These are phyloP conservation scores for Ceratobasidium sp. DNA, from an alignment of 1,284 basidiomycete species.

Conservation along the genomic window DNA sequence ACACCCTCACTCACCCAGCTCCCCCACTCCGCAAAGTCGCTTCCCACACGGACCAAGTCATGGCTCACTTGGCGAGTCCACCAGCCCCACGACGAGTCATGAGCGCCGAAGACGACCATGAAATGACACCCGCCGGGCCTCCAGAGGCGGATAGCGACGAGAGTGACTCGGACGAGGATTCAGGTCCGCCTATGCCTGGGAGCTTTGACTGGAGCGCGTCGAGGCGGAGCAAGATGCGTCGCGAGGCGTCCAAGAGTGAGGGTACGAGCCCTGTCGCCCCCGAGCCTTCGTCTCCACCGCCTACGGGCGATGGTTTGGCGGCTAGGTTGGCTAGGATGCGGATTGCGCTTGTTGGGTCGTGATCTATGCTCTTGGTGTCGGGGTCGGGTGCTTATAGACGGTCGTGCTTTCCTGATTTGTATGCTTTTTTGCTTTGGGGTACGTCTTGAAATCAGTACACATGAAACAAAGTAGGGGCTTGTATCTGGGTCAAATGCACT, in stretches of 20 bases:
- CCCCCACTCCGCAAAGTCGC: constrained; percentile 37
- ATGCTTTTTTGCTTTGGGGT: constrained; percentile 24
- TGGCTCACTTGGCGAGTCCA: constrained; percentile 15
- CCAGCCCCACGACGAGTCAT: constrained; percentile 28
- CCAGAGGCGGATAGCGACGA: constrained; percentile 11
- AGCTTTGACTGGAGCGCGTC: constrained; percentile 36
- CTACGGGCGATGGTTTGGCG: constrained; percentile 19
- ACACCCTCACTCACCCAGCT: neutral
- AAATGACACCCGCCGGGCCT: constrained; percentile 10
- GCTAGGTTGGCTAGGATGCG: constrained; percentile 31
- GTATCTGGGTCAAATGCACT: neutral
- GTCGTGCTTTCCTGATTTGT: neutral
- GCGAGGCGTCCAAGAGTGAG: neutral
- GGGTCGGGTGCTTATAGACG: constrained; percentile 6
- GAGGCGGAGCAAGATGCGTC: constrained; percentile 22
- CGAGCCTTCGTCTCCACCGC: neutral
- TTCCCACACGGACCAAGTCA: constrained; percentile 21
- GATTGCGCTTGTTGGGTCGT: constrained; percentile 36
- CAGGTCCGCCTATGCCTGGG: constrained; percentile 21
- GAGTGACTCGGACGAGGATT: constrained; percentile 19
- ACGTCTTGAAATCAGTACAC: neutral
- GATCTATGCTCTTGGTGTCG: neutral
- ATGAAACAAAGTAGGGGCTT: neutral
- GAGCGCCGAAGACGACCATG: constrained; percentile 37
- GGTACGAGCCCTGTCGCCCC: neutral